Evolutionary conservation across 768 basidiomycete genomes (phyloP).

Genomic region (Kondoa malvinella): DNA sequence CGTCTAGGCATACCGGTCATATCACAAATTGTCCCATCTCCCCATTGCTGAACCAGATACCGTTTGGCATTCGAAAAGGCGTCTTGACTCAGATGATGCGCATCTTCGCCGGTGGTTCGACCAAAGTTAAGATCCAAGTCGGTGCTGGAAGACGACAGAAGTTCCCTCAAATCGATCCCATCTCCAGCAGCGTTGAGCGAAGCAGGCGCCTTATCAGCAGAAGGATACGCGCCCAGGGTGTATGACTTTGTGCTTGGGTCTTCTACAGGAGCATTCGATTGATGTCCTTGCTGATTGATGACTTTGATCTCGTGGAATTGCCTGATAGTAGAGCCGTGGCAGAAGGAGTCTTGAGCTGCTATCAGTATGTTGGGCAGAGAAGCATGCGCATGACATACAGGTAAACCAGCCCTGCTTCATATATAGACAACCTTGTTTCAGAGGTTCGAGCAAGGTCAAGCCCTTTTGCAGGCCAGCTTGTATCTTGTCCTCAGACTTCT

Average conservation of each 20-base stretch:
- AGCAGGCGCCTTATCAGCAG: neutral
- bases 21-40: conserved; percentile 68
- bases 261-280: conserved; percentile 22
- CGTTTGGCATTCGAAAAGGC: conserved; percentile 38
- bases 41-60: conserved; percentile 60
- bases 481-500: conserved; percentile 13
- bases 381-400: conserved; percentile 57
- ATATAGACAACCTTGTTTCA: conserved; percentile 34
- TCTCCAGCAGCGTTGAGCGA: neutral
- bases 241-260: conserved; percentile 28
- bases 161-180: neutral
- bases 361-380: conserved; percentile 6
- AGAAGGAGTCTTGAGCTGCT: conserved; percentile 28
- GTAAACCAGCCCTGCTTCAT: conserved; percentile 89
- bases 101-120: conserved; percentile 43
- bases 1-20: conserved; percentile 72
- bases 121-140: neutral
- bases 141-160: neutral
- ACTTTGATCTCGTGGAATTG: conserved; percentile 87
- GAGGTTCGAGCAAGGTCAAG: conserved; percentile 22
- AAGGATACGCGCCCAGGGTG: conserved; percentile 15
- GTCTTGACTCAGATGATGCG: conserved; percentile 43
- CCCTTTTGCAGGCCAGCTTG: conserved; percentile 21
- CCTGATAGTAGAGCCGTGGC: conserved; percentile 84
- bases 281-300: conserved; percentile 24